These are phyloP conservation scores for Rachicladosporium sp. DNA, from an alignment of 2,329 filamentous ascomycete genomes.

Conservation along the genomic window DNA sequence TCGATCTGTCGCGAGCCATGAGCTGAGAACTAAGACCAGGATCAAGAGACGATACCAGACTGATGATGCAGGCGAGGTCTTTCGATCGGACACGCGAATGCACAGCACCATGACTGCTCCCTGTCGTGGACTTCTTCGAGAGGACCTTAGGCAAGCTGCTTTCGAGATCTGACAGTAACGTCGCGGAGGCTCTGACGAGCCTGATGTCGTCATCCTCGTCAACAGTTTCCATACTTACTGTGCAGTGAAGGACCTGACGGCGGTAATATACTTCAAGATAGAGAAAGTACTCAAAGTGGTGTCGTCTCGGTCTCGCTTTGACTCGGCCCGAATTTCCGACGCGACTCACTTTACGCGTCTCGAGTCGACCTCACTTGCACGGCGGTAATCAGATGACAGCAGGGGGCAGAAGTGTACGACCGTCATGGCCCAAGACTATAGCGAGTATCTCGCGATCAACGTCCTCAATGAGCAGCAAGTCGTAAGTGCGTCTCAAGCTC, in stretches of 20 bases:
- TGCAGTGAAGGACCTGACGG: too few relatives aligned
- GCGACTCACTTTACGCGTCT: too few relatives aligned
- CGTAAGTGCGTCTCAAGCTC: too few relatives aligned
- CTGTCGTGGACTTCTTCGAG: conserved; percentile 21
- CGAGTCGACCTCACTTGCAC: too few relatives aligned
- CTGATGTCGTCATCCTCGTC: conserved; percentile 36
- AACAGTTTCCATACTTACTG: conserved; percentile 6
- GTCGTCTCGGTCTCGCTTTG: too few relatives aligned
- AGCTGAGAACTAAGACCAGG: conserved; percentile 3
- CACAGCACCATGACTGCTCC: conserved; percentile 14
- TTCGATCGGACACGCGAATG: conserved; percentile 26
- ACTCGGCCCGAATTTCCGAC: too few relatives aligned
- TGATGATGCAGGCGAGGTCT: conserved; percentile 30
- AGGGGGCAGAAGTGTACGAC: background rate
- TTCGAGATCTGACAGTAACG: conserved; percentile 21
- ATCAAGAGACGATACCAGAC: conserved; percentile 14
- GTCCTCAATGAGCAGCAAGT: conserved; percentile 64
- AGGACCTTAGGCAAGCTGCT: conserved; percentile 32
- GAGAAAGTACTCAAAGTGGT: too few relatives aligned
- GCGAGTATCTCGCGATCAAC: conserved; percentile 60
- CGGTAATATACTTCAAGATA: too few relatives aligned
- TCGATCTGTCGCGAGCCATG: conserved; percentile 45
- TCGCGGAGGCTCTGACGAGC: conserved; percentile 31
- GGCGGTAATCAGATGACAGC: too few relatives aligned
- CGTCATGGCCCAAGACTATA: conserved; percentile 43